Conservation (phyloP, 1,139 yeast genomes). For the Taphrina deformans region DNA sequence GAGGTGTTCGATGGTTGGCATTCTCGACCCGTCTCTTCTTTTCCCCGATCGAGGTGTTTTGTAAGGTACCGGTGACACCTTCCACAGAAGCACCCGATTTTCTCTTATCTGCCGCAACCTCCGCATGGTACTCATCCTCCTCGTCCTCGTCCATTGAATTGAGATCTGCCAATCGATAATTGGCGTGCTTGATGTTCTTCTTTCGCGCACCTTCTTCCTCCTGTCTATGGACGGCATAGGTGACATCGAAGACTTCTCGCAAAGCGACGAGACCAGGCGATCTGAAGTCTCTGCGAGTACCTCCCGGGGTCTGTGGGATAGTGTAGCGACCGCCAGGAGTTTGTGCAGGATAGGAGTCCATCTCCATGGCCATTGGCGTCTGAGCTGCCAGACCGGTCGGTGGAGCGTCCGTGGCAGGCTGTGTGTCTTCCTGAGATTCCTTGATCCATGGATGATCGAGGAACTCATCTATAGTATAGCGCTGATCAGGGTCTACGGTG, state of each 20-base stretch:
- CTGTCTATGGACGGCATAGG: constrained; percentile 89
- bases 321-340: constrained; percentile 26
- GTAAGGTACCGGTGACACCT: constrained; percentile 25
- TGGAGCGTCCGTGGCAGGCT: constrained; percentile 44
- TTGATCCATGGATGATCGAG: constrained; percentile 82
- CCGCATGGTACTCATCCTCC: constrained; percentile 40
- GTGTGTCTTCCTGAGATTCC: constrained; percentile 43
- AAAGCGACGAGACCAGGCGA: constrained; percentile 91
- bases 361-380: constrained; percentile 25
- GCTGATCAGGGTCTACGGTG: constrained; percentile 74
- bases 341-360: constrained; percentile 14
- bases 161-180: constrained; percentile 29
- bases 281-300: constrained; percentile 45
- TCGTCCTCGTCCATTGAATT: constrained; percentile 40
- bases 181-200: constrained; percentile 37
- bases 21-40: constrained; percentile 36
- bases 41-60: constrained; percentile 26
- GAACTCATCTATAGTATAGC: constrained; percentile 71
- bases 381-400: constrained; percentile 30
- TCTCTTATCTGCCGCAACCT: constrained; percentile 33
- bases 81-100: constrained; percentile 19
- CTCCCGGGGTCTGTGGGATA: constrained; percentile 32
- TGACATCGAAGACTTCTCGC: constrained; percentile 91
- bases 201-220: constrained; percentile 73
- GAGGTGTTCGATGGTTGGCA: constrained; percentile 35